Evolutionary conservation across 2,329 filamentous ascomycete genomes (phyloP), one percentile per base, ranked within the genome.

Genomic region (Hypoxylon sp.): DNA sequence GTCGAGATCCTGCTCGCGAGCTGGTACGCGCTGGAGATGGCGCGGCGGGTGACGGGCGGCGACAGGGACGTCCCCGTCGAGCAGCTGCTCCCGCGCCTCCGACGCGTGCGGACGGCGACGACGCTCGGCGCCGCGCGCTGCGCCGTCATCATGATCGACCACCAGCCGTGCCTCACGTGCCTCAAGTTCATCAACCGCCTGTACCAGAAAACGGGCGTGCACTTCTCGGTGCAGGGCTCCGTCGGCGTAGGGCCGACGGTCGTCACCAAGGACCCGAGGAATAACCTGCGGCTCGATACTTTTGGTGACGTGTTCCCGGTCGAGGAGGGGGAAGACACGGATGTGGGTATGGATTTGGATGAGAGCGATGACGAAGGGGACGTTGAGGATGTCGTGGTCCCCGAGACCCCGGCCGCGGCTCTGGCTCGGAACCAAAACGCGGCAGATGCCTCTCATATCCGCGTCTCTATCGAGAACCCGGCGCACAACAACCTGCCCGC

Each of bases 1-100:
- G 70, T 72, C 0, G 72, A 74, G 22, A 64, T 73, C 1, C 41
- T 72, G 1, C 55, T 74, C 0, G 68, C 68, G 1, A 54, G 50
- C 0, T 69, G 59, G 65, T 71, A 68, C 52, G 64, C 57, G 3
- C 11, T 66, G 2, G 50, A 57, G 20, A 22, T 60, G 41, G 43
- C 48, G 34, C 20, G 44, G 37, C 10, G 30, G 26, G 30, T 15
- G 37, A 41, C 20, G 1, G 28, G 8, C 8, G 49, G 54, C 13
- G n/a, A 32, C 20, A 4, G 17, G 5, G 56, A 51, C 3, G 52
- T 41, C 6, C 15, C 50, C 1, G 22, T 68, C 3, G 55, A 67
- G 15, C 47, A 43, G 32, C 24, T 63, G 2, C 57, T 72, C 2
- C 37, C 32, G 3, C 56, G 64, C 3, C 11, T 73, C 5, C 61